Evolutionary conservation across 495 filamentous ascomycete genomes (phyloP).

Genomic region (Schizothecium vesticola): DNA sequence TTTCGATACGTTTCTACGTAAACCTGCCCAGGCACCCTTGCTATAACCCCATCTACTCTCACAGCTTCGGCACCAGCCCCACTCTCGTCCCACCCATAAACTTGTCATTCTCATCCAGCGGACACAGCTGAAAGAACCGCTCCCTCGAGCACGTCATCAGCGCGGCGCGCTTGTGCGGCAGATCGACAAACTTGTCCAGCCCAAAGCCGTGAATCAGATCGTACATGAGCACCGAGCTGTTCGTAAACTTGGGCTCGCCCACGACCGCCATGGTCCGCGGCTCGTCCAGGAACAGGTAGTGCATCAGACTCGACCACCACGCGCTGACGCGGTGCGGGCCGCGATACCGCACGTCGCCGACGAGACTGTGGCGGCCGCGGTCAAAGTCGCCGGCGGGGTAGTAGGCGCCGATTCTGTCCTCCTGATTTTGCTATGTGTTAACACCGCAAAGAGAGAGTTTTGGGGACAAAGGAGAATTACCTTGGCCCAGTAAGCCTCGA

Average conservation of each 20-base stretch:
- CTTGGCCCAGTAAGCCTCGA: conserved; percentile 69
- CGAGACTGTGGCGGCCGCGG: conserved; percentile 63
- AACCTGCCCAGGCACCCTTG: too few species aligned
- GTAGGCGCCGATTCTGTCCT: conserved; percentile 62
- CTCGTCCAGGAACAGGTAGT: conserved; percentile 67
- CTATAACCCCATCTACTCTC: background rate
- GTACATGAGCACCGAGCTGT: conserved; percentile 56
- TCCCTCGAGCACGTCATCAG: conserved; percentile 56
- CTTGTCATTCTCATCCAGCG: conserved; percentile 48
- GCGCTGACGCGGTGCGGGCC: conserved; percentile 61
- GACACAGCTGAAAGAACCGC: conserved; percentile 63
- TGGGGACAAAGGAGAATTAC: too few species aligned
- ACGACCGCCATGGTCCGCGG: conserved; percentile 57
- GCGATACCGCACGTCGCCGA: conserved; percentile 57
- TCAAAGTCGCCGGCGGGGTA: conserved; percentile 60
- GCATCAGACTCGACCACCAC: conserved; percentile 65
- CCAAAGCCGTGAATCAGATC: conserved; percentile 61
- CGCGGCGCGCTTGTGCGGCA: conserved; percentile 62
- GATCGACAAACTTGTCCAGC: conserved; percentile 60
- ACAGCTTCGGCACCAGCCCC: conserved; percentile 44
- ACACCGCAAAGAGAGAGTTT: too few species aligned
- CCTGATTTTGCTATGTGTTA: conserved; percentile 35
- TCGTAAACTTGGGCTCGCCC: conserved; percentile 60
- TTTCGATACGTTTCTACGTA: too few species aligned
- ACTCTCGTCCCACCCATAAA: conserved; percentile 41